A percentile compares a stretch with the other conserved stretches of the same genome.
phyloP scores from a whole-genome alignment of 2,329 filamentous ascomycete species.

The Ophiocordyceps camponoti-floridani region DNA sequence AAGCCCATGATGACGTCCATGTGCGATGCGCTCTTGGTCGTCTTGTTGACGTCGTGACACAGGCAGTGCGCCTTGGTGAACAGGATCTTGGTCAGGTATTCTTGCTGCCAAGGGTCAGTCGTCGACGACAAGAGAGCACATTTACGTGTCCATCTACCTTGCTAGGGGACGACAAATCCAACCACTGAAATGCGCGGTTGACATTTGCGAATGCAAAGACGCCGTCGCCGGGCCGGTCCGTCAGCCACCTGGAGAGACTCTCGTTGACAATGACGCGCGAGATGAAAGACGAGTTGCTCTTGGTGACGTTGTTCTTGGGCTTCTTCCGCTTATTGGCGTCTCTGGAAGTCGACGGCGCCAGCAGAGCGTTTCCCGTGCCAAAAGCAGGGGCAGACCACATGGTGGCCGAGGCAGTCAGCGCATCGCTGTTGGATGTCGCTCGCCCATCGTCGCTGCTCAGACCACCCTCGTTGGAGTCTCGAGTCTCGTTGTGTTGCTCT shows the following conservation, averaged over 20 bases:
- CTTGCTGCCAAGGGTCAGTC: slow-evolving; percentile 36
- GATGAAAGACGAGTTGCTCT: slow-evolving; percentile 97
- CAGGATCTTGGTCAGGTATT: slow-evolving; percentile 86
- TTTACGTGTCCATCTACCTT: slow-evolving; percentile 30
- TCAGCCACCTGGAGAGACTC: slow-evolving; percentile 55
- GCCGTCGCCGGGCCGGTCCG: slow-evolving; percentile 61
- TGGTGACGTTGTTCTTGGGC: slow-evolving; percentile 95
- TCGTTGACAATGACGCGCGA: slow-evolving; percentile 93
- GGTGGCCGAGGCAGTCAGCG: slow-evolving; percentile 19
- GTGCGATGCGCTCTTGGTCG: slow-evolving; percentile 64
- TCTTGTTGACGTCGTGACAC: slow-evolving; percentile 77
- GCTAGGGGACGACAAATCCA: slow-evolving; percentile 62
- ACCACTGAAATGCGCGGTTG: slow-evolving; percentile 89
- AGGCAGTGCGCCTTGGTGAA: slow-evolving; percentile 94
- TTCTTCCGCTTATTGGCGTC: slow-evolving; percentile 71
- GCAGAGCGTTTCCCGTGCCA: slow-evolving; percentile 66
- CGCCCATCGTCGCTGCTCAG: slow-evolving; percentile 37
- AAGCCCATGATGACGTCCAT: slow-evolving; percentile 91
- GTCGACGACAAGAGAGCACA: slow-evolving; percentile 1
- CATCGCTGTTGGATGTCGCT: slow-evolving; percentile 34
- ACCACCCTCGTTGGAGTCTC: slow-evolving; percentile 41
- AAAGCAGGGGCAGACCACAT: slow-evolving; percentile 47
- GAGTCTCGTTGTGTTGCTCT: slow-evolving; percentile 42
- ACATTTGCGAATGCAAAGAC: slow-evolving; percentile 89
- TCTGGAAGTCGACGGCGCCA: slow-evolving; percentile 45